Percentiles rank a stretch among this genome's conserved stretches.
Evolutionary conservation across 805 yeast genomes (phyloP).

Genomic region (Yarrowia sp.): DNA sequence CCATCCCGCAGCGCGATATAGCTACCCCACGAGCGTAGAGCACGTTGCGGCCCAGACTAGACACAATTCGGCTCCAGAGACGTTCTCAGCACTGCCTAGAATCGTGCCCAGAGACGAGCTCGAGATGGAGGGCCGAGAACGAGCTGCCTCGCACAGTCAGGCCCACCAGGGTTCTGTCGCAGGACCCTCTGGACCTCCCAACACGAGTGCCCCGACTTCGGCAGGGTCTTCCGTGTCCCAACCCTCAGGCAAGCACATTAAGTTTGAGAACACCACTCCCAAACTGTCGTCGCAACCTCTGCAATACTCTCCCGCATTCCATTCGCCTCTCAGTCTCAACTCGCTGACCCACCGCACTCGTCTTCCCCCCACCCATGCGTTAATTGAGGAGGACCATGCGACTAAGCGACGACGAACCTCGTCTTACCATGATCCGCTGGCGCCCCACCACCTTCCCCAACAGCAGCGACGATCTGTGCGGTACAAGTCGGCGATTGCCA

Average conservation of each 20-base stretch:
- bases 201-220: not conserved
- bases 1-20: not conserved
- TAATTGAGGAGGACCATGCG: constrained; percentile 27
- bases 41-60: not conserved
- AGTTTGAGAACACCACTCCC: constrained; percentile 24
- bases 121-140: not conserved
- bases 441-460: constrained; percentile 1
- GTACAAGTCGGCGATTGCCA: constrained; percentile 29
- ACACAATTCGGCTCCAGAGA: constrained; percentile 12
- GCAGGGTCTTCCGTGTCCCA: not conserved
- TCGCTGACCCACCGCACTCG: not conserved
- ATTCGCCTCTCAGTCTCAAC: constrained; percentile 1
- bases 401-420: constrained; percentile 31
- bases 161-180: not conserved
- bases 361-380: constrained; percentile 16
- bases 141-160: not conserved
- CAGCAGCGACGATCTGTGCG: constrained; percentile 27
- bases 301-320: constrained; percentile 18
- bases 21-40: constrained; percentile 12
- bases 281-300: constrained; percentile 6
- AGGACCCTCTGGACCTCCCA: not conserved
- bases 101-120: constrained; percentile 27
- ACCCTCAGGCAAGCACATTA: not conserved
- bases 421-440: constrained; percentile 32
- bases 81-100: constrained; percentile 25